phyloP scores from a whole-genome alignment of 2,329 filamentous ascomycete genomes.

The Aspergillus hiratsukae region DNA sequence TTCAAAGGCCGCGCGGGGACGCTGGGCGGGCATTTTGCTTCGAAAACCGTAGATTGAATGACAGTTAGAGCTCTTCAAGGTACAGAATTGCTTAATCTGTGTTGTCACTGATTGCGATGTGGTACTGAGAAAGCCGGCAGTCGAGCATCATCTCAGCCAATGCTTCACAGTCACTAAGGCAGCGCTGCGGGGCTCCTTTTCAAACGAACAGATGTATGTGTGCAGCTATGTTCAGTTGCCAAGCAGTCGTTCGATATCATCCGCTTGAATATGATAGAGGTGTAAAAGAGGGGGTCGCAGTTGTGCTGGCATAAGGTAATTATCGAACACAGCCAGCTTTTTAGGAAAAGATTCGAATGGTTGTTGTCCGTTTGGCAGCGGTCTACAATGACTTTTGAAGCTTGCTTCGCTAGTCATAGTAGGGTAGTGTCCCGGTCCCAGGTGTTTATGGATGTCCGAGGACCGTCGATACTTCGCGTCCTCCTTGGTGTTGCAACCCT shows the following conservation, averaged over 20 bases:
- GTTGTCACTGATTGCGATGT: background rate
- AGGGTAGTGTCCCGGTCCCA: background rate
- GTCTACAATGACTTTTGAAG: background rate
- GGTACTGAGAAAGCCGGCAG: background rate
- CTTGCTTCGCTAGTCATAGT: background rate
- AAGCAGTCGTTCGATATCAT: background rate
- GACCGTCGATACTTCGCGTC: background rate
- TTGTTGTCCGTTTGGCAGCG: background rate
- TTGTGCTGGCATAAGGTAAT: background rate
- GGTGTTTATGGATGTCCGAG: background rate
- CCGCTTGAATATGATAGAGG: background rate
- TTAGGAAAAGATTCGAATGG: background rate
- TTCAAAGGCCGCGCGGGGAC: constrained; percentile 85
- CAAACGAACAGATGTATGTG: background rate
- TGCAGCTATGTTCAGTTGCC: background rate
- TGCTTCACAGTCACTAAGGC: background rate
- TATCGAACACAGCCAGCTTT: background rate
- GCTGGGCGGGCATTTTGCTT: constrained; percentile 65
- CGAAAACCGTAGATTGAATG: background rate
- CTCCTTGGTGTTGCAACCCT: background rate
- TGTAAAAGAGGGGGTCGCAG: background rate
- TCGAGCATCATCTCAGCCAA: background rate
- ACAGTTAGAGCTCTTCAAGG: background rate
- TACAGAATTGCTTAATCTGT: background rate
- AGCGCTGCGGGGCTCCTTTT: background rate